Conservation (phyloP, 768 basidiomycete species). For the Lepiota venenata region DNA sequence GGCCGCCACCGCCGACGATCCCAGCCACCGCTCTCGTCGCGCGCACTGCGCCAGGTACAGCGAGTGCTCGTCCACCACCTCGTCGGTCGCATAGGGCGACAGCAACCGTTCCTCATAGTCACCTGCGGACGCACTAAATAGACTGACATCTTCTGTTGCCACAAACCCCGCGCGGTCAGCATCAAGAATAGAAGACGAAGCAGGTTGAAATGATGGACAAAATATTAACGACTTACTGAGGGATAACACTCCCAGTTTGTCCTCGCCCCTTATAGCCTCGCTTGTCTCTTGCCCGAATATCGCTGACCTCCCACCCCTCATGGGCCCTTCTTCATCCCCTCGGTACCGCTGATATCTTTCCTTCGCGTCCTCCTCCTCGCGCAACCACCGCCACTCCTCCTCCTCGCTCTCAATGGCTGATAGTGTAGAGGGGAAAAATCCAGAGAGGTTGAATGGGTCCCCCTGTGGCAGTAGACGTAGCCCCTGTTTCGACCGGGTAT, state of each 20-base stretch:
- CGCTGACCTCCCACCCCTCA: slow-evolving; percentile 7
- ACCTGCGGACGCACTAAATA: slow-evolving; percentile 5
- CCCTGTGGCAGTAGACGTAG: slow-evolving; percentile 20
- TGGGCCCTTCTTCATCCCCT: slow-evolving; percentile 13
- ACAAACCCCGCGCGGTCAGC: slow-evolving; percentile 2
- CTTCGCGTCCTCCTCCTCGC: slow-evolving; percentile 22
- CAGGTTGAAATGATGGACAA: not conserved
- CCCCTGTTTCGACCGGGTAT: slow-evolving; percentile 1
- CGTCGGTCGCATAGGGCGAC: slow-evolving; percentile 31
- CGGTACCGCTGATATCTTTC: slow-evolving; percentile 12
- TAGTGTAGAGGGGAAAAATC: slow-evolving; percentile 42
- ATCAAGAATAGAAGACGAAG: slow-evolving; percentile 11
- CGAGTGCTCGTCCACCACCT: slow-evolving; percentile 34
- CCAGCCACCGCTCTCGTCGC: slow-evolving; percentile 18
- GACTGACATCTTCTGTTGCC: slow-evolving; percentile 13
- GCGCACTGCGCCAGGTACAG: slow-evolving; percentile 29
- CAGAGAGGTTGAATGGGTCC: slow-evolving; percentile 46
- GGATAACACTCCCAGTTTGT: slow-evolving; percentile 47
- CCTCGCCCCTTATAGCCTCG: slow-evolving; percentile 38
- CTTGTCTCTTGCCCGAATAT: slow-evolving; percentile 25
- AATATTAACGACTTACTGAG: slow-evolving; percentile 31
- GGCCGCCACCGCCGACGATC: slow-evolving; percentile 2
- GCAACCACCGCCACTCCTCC: slow-evolving; percentile 40
- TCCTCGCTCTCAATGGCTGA: slow-evolving; percentile 18
- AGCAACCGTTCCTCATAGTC: slow-evolving; percentile 21